Conservation (phyloP, 306 rosid species). For the Amphicarpaea edgeworthii region DNA sequence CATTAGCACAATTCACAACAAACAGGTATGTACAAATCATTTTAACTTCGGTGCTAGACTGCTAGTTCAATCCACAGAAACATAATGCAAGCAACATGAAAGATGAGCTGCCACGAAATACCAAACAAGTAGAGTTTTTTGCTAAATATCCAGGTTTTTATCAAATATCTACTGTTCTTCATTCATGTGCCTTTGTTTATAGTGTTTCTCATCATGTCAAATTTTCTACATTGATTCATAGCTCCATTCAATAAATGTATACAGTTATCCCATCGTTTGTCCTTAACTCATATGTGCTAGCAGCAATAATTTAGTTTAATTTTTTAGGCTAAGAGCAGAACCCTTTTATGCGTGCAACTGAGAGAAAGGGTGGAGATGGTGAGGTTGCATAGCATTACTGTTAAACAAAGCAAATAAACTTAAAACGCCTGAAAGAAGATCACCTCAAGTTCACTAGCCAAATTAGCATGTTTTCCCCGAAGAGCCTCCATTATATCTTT, state of each 20-base stretch:
- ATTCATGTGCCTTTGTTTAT: slow-evolving; percentile 25
- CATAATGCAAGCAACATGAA: slow-evolving; percentile 29
- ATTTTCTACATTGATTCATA: slow-evolving; percentile 13
- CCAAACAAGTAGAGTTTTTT: slow-evolving; percentile 3
- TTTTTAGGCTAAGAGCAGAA: background rate
- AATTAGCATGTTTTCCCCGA: slow-evolving; percentile 96
- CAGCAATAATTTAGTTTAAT: background rate
- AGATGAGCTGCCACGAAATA: slow-evolving; percentile 13
- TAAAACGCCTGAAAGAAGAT: slow-evolving; percentile 37
- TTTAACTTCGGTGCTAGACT: background rate
- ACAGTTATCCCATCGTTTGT: slow-evolving; percentile 15
- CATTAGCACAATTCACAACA: slow-evolving; percentile 14
- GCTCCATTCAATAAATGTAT: slow-evolving; percentile 35
- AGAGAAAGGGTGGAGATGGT: slow-evolving; percentile 1
- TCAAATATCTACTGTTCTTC: slow-evolving; percentile 4
- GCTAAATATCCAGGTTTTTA: slow-evolving; percentile 9
- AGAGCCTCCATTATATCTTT: slow-evolving; percentile 99
- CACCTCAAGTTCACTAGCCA: slow-evolving; percentile 99
- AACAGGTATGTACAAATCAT: slow-evolving; percentile 1
- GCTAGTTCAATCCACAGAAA: slow-evolving; percentile 28
- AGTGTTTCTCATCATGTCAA: slow-evolving; percentile 15
- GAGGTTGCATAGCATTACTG: slow-evolving; percentile 20
- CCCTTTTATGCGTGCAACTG: background rate
- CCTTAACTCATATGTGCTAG: background rate
- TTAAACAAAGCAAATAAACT: slow-evolving; percentile 35